These are phyloP conservation scores for Symbiodinium natans DNA, from an alignment of 73 alveolate genomes.

Conservation along the genomic window DNA sequence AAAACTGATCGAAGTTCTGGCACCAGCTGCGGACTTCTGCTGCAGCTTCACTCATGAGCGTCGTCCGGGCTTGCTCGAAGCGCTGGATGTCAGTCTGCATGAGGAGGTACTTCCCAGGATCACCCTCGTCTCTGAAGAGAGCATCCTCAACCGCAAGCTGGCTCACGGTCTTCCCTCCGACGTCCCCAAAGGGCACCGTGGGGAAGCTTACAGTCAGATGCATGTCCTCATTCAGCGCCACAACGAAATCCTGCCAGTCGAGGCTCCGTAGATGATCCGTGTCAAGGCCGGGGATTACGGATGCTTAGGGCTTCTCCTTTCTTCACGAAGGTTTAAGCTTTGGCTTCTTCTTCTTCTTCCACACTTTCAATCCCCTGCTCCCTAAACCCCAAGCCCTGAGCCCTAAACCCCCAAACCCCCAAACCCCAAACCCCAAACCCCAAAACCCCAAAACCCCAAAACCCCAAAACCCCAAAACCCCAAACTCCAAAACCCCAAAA, in stretches of 20 bases:
- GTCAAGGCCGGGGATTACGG: no score
- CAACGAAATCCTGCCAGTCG: conserved; percentile 20
- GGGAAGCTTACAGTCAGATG: conserved; percentile 17
- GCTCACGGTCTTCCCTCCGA: not conserved
- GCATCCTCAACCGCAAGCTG: conserved; percentile 18
- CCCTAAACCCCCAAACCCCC: no score
- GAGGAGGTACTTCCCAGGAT: not conserved
- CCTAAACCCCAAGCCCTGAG: no score
- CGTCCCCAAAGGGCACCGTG: not conserved
- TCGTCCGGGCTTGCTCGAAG: conserved; percentile 17
- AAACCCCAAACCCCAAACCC: no score
- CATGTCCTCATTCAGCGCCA: conserved; percentile 26
- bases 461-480: no score
- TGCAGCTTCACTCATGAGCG: conserved; percentile 6
- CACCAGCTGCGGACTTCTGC: conserved; percentile 17
- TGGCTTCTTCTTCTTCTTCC: no score
- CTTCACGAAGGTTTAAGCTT: no score
- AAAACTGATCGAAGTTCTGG: not conserved
- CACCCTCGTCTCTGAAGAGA: not conserved
- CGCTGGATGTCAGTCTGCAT: conserved; percentile 12
- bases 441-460: no score
- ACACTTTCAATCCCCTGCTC: no score
- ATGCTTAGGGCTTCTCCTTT: no score
- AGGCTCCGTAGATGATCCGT: no score
- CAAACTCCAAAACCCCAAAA: no score